Percentiles rank a stretch among this genome's conserved stretches.
Conservation (phyloP, 371 early-diverging fungal genomes). For the Dichotomocladium elegans region DNA sequence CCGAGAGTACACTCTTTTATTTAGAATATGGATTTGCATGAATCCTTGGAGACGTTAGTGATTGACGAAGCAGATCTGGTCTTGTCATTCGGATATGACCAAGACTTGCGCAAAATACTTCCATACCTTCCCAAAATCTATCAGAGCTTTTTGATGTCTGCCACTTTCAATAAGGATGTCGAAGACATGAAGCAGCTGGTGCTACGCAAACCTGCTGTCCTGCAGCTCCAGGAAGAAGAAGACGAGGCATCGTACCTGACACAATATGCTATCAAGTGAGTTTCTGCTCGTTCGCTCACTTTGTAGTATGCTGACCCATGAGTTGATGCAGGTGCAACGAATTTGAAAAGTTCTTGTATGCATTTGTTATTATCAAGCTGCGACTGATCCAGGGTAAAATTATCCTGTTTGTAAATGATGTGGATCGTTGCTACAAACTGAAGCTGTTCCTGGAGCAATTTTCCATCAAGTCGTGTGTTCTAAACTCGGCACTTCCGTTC, state of each 20-base stretch:
- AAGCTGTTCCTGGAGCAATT: conserved; percentile 96
- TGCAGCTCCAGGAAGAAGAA: conserved; percentile 79
- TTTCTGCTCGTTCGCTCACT: background rate
- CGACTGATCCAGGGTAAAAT: conserved; percentile 86
- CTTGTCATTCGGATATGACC: conserved; percentile 89
- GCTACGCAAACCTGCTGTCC: conserved; percentile 77
- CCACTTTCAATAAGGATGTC: conserved; percentile 83
- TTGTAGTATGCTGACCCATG: too few species aligned
- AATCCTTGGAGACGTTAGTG: conserved; percentile 76
- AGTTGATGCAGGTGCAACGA: conserved; percentile 73
- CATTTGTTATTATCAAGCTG: conserved; percentile 88
- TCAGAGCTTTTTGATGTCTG: conserved; percentile 89
- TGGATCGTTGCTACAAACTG: conserved; percentile 88
- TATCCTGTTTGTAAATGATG: conserved; percentile 91
- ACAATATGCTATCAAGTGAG: conserved; percentile 71
- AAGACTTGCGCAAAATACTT: conserved; percentile 72
- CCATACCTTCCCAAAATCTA: conserved; percentile 75
- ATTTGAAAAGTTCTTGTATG: conserved; percentile 84
- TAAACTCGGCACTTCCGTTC: conserved; percentile 93
- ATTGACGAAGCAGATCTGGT: conserved; percentile 96
- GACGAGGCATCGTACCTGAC: conserved; percentile 60
- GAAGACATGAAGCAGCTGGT: conserved; percentile 80
- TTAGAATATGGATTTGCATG: conserved; percentile 54
- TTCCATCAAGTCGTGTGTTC: conserved; percentile 82
- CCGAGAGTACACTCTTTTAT: background rate